Base-by-base conservation (phyloP, 768 basidiomycete genomes). In the Mycena olivaceomarginata region DNA sequence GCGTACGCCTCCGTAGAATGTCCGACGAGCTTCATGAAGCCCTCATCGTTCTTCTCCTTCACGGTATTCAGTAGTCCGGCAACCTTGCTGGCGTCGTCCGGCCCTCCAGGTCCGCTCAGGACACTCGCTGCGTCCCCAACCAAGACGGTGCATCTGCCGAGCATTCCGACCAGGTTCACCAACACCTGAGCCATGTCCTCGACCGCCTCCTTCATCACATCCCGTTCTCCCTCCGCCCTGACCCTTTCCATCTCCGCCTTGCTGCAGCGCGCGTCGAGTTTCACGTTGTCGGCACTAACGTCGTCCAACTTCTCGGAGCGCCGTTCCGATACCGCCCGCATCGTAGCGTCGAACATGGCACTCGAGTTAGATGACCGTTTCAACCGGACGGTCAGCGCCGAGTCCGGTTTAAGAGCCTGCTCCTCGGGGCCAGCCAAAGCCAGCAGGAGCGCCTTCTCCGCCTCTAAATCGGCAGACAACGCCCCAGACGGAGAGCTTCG, bases 321-420 rank as follows among this genome's bases (percentile, higher is more conserved):
- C 70, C 96, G 89, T 81, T 97, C 95, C 45, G 94, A 92, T 65
- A 94, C 93, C 18, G 95, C 95, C n/a, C 94, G 92, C 82, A 97
- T 90, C 48, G 94, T 95, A 18, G 95, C 96, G 63, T 96, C 95
- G 81, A 97, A 96, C 90, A 97, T 94, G 43, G 94, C 92, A 76
- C 87, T 89, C 5, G 95, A 93, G 82, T 96, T 97, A 73, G 90
- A 89, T 4, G 95, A 94, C 7, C 93, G 92, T 81, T 92, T 91
- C 40, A 95, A 82, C 71, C 93, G 90, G 68, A 86, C 83, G 75
- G 89, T 91, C 57, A 96, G 84, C 0, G 89, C 83, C 10, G 95
- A 95, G 62, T 90, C 89, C 2, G 92, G 82, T 81, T 89, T 92
- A 65, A 94, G 82, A 25, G 88, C 91, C 70, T 92, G 89, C 83